Evolutionary conservation across 306 rosid genomes (phyloP).

Genomic region (Sicyos edulis): DNA sequence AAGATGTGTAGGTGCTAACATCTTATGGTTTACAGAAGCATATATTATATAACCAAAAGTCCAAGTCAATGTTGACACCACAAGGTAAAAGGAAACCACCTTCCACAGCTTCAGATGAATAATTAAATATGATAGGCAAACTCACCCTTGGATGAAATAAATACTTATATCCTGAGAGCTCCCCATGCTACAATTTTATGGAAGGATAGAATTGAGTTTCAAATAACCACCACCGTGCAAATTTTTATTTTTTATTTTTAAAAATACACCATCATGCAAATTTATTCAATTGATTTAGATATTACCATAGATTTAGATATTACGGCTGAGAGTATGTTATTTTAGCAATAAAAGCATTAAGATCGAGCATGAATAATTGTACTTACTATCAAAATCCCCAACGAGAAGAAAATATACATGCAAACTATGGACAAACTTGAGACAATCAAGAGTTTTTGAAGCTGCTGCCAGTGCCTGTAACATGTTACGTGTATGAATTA

Average conservation of each 20-base stretch:
- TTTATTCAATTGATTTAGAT: not conserved
- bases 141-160: slow-evolving; percentile 2
- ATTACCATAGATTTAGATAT: too few relatives aligned
- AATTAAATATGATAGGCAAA: not conserved
- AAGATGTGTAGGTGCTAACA: not conserved
- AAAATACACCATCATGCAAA: too few relatives aligned
- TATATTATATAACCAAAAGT: not conserved
- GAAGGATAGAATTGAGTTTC: not conserved
- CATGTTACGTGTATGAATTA: slow-evolving; percentile 13
- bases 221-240: too few relatives aligned
- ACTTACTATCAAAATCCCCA: slow-evolving; percentile 85
- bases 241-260: too few relatives aligned
- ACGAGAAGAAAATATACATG: slow-evolving; percentile 80
- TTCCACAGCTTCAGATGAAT: not conserved
- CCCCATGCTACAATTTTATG: not conserved
- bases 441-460: slow-evolving; percentile 88
- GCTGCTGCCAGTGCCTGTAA: slow-evolving; percentile 96
- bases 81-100: not conserved
- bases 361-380: slow-evolving; percentile 23
- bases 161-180: not conserved
- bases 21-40: not conserved
- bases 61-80: not conserved
- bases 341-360: slow-evolving; percentile 6
- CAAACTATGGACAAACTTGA: slow-evolving; percentile 78
- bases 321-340: not conserved